Evolutionary conservation across 345 rosid genomes (phyloP).

Genomic region (Gossypium herbaceum): DNA sequence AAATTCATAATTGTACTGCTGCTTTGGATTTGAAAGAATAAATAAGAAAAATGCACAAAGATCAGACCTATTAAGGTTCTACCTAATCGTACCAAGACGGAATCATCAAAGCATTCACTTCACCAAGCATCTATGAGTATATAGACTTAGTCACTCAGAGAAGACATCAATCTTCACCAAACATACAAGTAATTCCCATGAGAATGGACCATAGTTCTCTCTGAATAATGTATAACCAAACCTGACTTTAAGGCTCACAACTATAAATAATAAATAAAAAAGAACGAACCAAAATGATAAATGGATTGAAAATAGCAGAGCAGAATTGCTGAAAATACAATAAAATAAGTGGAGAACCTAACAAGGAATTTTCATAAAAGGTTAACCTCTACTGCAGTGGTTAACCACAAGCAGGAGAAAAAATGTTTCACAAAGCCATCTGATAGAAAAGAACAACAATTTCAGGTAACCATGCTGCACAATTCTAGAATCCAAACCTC

Average conservation of each 20-base stretch:
- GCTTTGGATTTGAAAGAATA: neutral
- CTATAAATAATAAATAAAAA: neutral
- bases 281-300: neutral
- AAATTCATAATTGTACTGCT: neutral
- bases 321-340: neutral
- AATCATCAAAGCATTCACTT: neutral
- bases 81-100: neutral
- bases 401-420: neutral
- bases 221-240: neutral
- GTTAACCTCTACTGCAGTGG: neutral
- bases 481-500: neutral
- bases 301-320: neutral
- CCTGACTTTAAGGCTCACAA: neutral
- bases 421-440: conserved; percentile 4
- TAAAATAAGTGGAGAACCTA: neutral
- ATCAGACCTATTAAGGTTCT: neutral
- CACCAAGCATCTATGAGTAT: neutral
- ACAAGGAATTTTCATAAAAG: neutral
- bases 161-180: conserved; percentile 1
- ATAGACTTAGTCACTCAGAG: neutral
- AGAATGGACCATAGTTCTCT: neutral
- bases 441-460: neutral
- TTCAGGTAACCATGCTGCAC: neutral
- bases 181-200: neutral
- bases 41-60: neutral